Evolutionary conservation across 768 basidiomycete genomes (phyloP).

Genomic region (Artomyces pyxidatus): DNA sequence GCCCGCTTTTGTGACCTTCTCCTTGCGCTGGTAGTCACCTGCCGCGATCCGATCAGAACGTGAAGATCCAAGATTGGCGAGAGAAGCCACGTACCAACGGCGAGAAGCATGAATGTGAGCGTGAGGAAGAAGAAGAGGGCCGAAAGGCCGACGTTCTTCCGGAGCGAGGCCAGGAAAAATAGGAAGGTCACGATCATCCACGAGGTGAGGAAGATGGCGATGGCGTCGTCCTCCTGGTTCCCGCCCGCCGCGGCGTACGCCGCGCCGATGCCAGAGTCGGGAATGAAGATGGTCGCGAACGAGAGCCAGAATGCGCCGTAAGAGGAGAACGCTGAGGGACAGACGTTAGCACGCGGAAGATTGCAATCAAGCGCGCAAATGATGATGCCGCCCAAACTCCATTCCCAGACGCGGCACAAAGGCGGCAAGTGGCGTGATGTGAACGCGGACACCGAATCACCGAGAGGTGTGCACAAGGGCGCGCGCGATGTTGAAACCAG

Average conservation of each 20-base stretch:
- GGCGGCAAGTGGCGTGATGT: neutral
- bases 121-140: slow-evolving; percentile 45
- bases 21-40: slow-evolving; percentile 11
- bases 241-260: slow-evolving; percentile 34
- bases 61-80: slow-evolving; percentile 15
- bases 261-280: slow-evolving; percentile 50
- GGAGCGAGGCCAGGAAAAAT: slow-evolving; percentile 44
- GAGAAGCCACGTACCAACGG: slow-evolving; percentile 25
- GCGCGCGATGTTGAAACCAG: neutral
- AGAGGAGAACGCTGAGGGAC: slow-evolving; percentile 63
- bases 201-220: slow-evolving; percentile 67
- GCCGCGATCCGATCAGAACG: neutral
- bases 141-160: slow-evolving; percentile 41
- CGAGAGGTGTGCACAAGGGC: neutral
- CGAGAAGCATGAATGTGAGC: slow-evolving; percentile 43
- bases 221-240: slow-evolving; percentile 41
- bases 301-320: slow-evolving; percentile 91
- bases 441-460: neutral
- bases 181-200: slow-evolving; percentile 72
- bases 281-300: slow-evolving; percentile 65
- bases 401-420: neutral
- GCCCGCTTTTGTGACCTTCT: slow-evolving; percentile 27
- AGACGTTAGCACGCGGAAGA: too few species aligned
- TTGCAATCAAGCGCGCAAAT: too few species aligned
- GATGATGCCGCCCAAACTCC: too few species aligned